Evolutionary conservation across 1,284 basidiomycete species (phyloP).

Genomic region (Vanrija sp.): DNA sequence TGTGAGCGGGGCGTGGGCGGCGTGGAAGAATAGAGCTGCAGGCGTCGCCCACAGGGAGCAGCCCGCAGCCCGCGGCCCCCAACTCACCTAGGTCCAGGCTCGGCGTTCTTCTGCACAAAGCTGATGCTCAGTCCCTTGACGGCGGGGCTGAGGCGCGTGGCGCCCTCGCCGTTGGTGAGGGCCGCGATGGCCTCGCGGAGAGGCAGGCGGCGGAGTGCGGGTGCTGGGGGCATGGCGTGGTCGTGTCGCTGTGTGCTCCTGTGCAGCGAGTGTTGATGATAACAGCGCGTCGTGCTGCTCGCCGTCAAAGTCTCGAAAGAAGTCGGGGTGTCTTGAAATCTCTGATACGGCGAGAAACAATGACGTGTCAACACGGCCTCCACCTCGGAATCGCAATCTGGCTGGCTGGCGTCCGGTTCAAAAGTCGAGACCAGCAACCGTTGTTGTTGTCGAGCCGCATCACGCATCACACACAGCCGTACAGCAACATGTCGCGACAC

Average conservation of each 20-base stretch:
- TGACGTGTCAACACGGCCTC: neutral
- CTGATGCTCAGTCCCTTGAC: constrained; percentile 25
- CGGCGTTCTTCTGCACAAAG: constrained; percentile 30
- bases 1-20: neutral
- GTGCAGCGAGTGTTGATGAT: too few species aligned
- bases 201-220: constrained; percentile 25
- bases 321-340: neutral
- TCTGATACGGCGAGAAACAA: neutral
- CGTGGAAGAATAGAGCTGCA: neutral
- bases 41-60: neutral
- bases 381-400: too few species aligned
- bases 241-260: neutral
- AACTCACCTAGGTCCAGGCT: constrained; percentile 34
- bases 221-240: neutral
- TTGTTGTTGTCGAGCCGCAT: neutral
- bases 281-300: neutral
- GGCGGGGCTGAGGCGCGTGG: constrained; percentile 18
- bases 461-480: too few species aligned
- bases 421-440: neutral
- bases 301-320: neutral
- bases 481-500: too few species aligned
- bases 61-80: neutral
- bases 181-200: constrained; percentile 24
- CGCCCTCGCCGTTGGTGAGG: constrained; percentile 21
- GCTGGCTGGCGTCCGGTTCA: neutral